These are phyloP conservation scores for Hypoxylon lenormandii DNA, from an alignment of 495 filamentous ascomycete species.

Conservation along the genomic window DNA sequence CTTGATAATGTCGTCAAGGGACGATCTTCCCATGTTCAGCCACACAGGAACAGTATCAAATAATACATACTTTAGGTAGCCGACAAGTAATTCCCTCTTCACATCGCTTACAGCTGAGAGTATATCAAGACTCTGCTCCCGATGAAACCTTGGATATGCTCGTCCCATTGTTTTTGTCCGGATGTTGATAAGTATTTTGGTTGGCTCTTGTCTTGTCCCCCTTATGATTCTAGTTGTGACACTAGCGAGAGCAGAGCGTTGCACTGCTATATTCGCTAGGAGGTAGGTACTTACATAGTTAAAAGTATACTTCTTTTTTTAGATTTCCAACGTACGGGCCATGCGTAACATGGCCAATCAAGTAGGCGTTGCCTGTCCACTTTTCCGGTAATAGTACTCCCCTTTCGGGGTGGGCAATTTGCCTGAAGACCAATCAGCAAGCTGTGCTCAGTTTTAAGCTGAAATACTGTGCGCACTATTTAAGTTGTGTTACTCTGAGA, in stretches of 20 bases:
- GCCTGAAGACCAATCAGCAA: conserved; percentile 10
- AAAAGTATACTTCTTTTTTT: conserved; percentile 35
- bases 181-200: no score
- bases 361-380: background rate
- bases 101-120: background rate
- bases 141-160: background rate
- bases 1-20: conserved; percentile 14
- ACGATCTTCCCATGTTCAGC: background rate
- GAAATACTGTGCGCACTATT: background rate
- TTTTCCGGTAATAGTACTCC: conserved; percentile 7
- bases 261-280: no score
- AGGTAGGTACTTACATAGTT: no score
- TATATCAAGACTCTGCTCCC: background rate
- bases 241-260: background rate
- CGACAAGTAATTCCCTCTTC: conserved; percentile 12
- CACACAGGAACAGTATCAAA: no score
- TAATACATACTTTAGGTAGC: no score
- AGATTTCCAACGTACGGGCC: conserved; percentile 23
- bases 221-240: conserved; percentile 5
- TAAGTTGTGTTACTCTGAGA: background rate
- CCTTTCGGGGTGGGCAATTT: conserved; percentile 20
- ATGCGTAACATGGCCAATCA: no score
- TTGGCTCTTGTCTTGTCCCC: no score
- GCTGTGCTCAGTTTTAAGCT: background rate
- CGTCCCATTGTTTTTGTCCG: conserved; percentile 1